phyloP scores from a whole-genome alignment of 2,329 filamentous ascomycete genomes.

The Nakataea oryzae region DNA sequence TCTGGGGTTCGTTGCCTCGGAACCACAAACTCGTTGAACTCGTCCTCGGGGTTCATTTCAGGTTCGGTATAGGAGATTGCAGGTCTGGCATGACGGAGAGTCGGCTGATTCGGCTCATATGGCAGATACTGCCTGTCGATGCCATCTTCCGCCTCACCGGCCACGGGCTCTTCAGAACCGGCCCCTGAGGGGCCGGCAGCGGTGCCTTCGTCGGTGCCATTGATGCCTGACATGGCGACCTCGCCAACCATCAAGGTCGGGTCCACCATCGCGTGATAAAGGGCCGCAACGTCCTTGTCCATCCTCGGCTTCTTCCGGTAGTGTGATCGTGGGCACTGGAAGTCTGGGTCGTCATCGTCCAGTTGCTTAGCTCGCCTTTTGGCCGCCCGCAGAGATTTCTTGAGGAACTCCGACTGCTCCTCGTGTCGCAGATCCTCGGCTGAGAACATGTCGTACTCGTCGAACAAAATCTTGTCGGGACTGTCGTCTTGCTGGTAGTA shows the following conservation, averaged over 20 bases:
- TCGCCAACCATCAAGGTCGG: slow-evolving; percentile 32
- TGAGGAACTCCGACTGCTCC: slow-evolving; percentile 40
- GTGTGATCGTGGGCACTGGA: slow-evolving; percentile 30
- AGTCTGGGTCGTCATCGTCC: slow-evolving; percentile 44
- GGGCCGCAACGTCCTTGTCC: slow-evolving; percentile 19
- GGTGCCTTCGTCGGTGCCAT: slow-evolving; percentile 5
- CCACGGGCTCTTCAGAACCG: slow-evolving; percentile 3
- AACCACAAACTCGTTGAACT: slow-evolving; percentile 28
- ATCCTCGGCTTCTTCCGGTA: slow-evolving; percentile 29
- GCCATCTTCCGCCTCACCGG: neutral
- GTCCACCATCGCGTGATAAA: slow-evolving; percentile 33
- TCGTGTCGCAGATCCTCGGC: slow-evolving; percentile 29
- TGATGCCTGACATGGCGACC: slow-evolving; percentile 10
- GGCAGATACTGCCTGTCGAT: slow-evolving; percentile 7
- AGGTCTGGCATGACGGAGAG: slow-evolving; percentile 41
- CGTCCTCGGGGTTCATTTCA: slow-evolving; percentile 30
- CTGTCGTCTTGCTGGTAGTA: slow-evolving; percentile 51
- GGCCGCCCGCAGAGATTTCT: slow-evolving; percentile 40
- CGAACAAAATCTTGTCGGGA: slow-evolving; percentile 47
- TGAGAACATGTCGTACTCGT: slow-evolving; percentile 44
- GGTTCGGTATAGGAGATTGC: slow-evolving; percentile 38
- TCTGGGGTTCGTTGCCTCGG: slow-evolving; percentile 6
- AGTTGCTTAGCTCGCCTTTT: slow-evolving; percentile 43
- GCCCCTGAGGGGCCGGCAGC: neutral
- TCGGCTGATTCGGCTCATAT: slow-evolving; percentile 35